Evolutionary conservation across 2,329 filamentous ascomycete genomes (phyloP).

Genomic region (Sporothrix variecibatus): DNA sequence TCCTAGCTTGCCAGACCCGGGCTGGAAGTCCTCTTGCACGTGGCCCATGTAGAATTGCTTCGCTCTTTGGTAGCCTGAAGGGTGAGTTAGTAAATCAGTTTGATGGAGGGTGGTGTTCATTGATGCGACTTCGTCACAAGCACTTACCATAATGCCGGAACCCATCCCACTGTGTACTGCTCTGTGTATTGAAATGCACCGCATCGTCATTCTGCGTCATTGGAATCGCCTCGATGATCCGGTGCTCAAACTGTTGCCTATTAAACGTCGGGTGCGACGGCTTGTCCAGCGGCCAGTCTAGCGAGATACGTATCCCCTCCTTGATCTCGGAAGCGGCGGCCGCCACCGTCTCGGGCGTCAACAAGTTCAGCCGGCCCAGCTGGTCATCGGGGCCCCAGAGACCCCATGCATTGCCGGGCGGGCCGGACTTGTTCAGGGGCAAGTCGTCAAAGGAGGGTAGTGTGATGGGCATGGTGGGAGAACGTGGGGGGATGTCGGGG

Average conservation of each 20-base stretch:
- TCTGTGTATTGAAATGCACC: neutral
- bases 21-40: neutral
- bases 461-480: neutral
- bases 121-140: too few relatives aligned
- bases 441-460: neutral
- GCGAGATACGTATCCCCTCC: neutral
- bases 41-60: neutral
- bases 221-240: neutral
- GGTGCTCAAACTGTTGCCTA: neutral
- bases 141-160: constrained; percentile 4
- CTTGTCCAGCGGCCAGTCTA: neutral
- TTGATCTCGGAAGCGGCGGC: neutral
- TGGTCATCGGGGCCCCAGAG: neutral
- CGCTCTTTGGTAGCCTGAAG: neutral
- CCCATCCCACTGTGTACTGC: neutral
- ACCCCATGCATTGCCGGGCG: constrained; percentile 3
- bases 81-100: too few relatives aligned
- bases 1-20: neutral
- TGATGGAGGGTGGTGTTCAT: too few relatives aligned
- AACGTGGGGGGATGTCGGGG: too few relatives aligned
- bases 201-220: neutral
- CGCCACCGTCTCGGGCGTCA: neutral
- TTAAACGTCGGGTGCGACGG: neutral
- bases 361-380: neutral
- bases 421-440: neutral